Conservation (phyloP, 768 basidiomycete species). For the Mycena leptocephala region DNA sequence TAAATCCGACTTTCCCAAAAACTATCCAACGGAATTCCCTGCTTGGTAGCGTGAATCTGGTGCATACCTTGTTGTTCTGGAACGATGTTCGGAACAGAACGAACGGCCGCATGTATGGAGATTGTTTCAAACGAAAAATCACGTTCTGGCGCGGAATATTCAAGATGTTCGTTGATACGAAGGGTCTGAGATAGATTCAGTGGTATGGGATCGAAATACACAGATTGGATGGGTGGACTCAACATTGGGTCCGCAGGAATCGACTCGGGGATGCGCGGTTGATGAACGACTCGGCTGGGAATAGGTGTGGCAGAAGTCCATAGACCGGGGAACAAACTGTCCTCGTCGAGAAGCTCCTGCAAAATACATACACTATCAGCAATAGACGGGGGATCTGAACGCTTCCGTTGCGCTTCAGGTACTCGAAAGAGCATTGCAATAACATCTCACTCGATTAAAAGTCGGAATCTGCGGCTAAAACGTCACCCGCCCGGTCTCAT, state of each 20-base stretch:
- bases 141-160: too few relatives aligned
- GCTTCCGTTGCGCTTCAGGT: too few relatives aligned
- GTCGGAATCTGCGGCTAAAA: too few relatives aligned
- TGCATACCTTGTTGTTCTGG: too few relatives aligned
- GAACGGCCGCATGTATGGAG: neutral
- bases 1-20: neutral
- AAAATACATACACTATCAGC: neutral
- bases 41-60: neutral
- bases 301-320: neutral
- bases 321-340: neutral
- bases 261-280: neutral
- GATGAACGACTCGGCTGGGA: neutral
- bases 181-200: too few relatives aligned
- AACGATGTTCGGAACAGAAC: neutral
- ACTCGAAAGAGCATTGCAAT: too few relatives aligned
- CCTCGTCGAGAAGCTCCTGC: neutral
- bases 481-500: too few relatives aligned
- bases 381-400: conserved; percentile 12
- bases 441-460: too few relatives aligned
- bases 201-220: neutral
- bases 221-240: neutral
- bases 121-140: neutral
- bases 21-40: neutral
- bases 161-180: neutral
- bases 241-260: neutral